phyloP scores from a whole-genome alignment of 2,329 filamentous ascomycete genomes.

The Calonectria multiphialidica region DNA sequence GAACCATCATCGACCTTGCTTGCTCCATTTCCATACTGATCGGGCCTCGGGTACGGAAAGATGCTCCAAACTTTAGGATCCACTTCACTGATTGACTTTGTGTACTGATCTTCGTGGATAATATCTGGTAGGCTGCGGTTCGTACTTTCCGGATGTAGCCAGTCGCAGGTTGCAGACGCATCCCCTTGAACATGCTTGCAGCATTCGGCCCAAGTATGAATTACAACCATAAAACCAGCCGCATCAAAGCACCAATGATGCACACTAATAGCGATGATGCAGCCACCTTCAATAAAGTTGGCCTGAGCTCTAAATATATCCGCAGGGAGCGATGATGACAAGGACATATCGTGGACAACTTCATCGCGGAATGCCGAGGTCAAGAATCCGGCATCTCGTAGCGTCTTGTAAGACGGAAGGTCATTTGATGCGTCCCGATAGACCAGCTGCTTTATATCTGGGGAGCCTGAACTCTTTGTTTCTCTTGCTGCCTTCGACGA shows the following conservation, averaged over 20 bases:
- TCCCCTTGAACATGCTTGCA: conserved; percentile 43
- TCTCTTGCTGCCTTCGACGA: no score
- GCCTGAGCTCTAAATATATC: conserved; percentile 45
- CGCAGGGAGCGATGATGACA: conserved; percentile 38
- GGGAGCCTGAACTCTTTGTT: no score
- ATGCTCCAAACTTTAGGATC: conserved; percentile 40
- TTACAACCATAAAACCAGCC: conserved; percentile 43
- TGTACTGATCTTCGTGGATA: no score
- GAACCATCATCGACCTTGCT: no score
- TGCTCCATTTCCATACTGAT: no score
- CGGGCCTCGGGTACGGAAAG: no score
- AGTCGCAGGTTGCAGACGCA: conserved; percentile 37
- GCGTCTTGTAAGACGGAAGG: no score
- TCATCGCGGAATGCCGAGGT: conserved; percentile 44
- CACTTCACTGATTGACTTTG: conserved; percentile 33
- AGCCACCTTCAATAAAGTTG: conserved; percentile 48
- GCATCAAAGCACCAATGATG: conserved; percentile 44
- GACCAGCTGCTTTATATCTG: no score
- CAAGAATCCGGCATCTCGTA: conserved; percentile 38
- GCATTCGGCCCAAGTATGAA: conserved; percentile 47
- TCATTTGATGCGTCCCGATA: no score
- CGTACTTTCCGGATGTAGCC: conserved; percentile 45
- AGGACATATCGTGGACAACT: conserved; percentile 30
- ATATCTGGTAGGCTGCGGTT: conserved; percentile 37
- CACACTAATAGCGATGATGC: conserved; percentile 42